Conservation (phyloP, 352 stramenopile species). For the Pythium rishiriense region DNA sequence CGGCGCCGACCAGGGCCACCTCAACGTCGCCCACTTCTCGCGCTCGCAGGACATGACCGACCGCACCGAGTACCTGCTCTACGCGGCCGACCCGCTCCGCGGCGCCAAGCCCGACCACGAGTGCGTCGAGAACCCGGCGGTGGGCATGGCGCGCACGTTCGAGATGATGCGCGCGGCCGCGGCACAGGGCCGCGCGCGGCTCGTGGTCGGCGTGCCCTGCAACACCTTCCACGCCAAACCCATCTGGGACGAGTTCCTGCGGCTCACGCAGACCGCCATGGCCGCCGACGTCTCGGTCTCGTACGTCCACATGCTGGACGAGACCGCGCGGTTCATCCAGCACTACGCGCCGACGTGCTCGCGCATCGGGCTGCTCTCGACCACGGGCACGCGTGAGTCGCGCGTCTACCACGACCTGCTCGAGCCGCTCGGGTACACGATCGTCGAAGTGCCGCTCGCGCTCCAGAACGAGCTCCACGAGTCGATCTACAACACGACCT, state of each 20-base stretch:
- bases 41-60: conserved; percentile 78
- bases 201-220: conserved; percentile 67
- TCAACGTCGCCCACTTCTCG: conserved; percentile 73
- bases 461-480: conserved; percentile 69
- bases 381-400: conserved; percentile 59
- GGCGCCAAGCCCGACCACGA: not conserved
- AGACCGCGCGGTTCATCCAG: conserved; percentile 64
- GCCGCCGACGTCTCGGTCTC: conserved; percentile 9
- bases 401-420: conserved; percentile 74
- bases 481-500: conserved; percentile 70
- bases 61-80: conserved; percentile 58
- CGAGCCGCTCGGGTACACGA: conserved; percentile 51
- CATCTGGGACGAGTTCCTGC: conserved; percentile 74
- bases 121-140: conserved; percentile 61
- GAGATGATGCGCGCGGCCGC: conserved; percentile 65
- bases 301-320: conserved; percentile 72
- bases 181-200: conserved; percentile 32
- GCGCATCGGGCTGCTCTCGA: conserved; percentile 63
- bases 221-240: conserved; percentile 76
- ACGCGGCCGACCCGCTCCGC: conserved; percentile 16
- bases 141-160: conserved; percentile 73
- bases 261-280: conserved; percentile 33
- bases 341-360: conserved; percentile 44
- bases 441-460: conserved; percentile 51
- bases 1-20: conserved; percentile 62